Base-by-base conservation (phyloP, 2,329 filamentous ascomycete species). In the Dendrostoma leiphaemia region DNA sequence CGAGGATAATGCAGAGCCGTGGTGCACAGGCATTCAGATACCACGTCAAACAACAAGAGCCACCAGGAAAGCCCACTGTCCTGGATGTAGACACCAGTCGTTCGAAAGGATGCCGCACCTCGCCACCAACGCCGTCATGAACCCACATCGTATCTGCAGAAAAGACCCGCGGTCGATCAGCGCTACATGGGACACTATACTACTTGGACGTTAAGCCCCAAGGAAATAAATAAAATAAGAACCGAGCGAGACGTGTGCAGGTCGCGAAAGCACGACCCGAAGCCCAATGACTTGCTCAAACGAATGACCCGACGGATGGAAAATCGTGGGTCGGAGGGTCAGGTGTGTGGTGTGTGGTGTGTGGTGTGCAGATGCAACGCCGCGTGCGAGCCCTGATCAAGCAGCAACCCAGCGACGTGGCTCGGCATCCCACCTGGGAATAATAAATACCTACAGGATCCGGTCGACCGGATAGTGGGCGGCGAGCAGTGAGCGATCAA, bases 121-220 rank as follows among this genome's bases (percentile, higher is more conserved):
- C 31, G 48, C 48, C 48, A 51, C 48, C 31, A 37, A 28, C 31
- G 48, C 48, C 23, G 40, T 37, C 48, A 45, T 37, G n/a, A 43
- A 37, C 15, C 15, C 35, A 41, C 26, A 6, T 40, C 26, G 47
- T 40, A 40, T 29, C 34, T 49, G 47, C 34, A 49, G 28, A 31
- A 19, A 19, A 38, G 15, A 40, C 24, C 40, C 23, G 17, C 26
- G 13, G 29, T 15, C 24, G 26, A 45, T 45, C 26, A 31, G n/a
- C 24, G 8, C 24, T 15, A 44, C 17, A 10, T 44, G 12, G 10
- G 4, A n/a, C 17, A 31, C 35, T 35, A 15, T 13, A 40, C 23
- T 13, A 41, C 5, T 23, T 4, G 35, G 6, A 15, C 15, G 24
- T 9, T 23, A 6, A 40, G 13, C n/a, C n/a, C n/a, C n/a, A n/a